phyloP scores from a whole-genome alignment of 2,329 filamentous ascomycete species.

The Trichophyton schoenleinii region DNA sequence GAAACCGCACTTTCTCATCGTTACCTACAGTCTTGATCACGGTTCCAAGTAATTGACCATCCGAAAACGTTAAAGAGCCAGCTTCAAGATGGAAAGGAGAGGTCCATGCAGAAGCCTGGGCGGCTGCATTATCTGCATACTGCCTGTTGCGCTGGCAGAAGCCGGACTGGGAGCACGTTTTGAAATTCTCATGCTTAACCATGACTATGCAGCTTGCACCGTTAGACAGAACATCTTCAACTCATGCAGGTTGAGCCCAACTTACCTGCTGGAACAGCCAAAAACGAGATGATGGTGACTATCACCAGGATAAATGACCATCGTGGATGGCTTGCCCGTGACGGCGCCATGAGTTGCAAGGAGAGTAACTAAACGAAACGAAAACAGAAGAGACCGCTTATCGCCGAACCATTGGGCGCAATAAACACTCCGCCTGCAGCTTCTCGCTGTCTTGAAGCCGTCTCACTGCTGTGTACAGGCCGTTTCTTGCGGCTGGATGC shows the following conservation, averaged over 20 bases:
- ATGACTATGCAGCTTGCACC: constrained; percentile 40
- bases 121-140: constrained; percentile 64
- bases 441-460: background rate
- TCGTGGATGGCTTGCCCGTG: constrained; percentile 21
- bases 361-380: background rate
- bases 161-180: constrained; percentile 87
- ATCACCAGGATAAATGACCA: constrained; percentile 53
- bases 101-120: constrained; percentile 55
- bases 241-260: background rate
- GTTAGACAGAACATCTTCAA: background rate
- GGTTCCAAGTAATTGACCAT: constrained; percentile 65
- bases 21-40: constrained; percentile 67
- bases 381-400: background rate
- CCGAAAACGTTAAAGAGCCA: constrained; percentile 59
- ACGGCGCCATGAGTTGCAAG: constrained; percentile 12
- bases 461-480: background rate
- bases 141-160: constrained; percentile 94
- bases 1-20: constrained; percentile 59
- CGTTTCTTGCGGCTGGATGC: background rate
- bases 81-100: constrained; percentile 69
- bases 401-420: background rate
- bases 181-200: constrained; percentile 96
- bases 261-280: constrained; percentile 55
- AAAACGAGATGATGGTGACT: constrained; percentile 44
- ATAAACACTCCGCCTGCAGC: background rate